These are phyloP conservation scores for Betula pendula DNA, from an alignment of 306 rosid genomes.

Conservation along the genomic window DNA sequence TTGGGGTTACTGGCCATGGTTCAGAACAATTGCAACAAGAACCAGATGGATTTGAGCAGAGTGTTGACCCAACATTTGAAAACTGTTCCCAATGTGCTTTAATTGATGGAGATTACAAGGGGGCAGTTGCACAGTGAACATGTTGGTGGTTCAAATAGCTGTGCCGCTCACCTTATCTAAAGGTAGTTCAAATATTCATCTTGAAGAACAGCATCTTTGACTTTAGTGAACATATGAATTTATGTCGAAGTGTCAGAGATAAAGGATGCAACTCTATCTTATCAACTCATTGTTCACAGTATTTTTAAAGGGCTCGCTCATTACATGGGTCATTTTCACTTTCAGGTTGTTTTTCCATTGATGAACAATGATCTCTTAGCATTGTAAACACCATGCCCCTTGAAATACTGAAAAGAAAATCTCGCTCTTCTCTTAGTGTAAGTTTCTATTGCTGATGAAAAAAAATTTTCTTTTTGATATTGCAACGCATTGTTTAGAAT, in stretches of 20 bases:
- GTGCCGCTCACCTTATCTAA: slow-evolving; percentile 71
- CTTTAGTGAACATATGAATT: background rate
- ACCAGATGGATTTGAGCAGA: slow-evolving; percentile 57
- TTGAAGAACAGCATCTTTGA: slow-evolving; percentile 10
- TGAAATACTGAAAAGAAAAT: slow-evolving; percentile 88
- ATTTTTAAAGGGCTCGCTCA: background rate
- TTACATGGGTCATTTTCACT: slow-evolving; percentile 29
- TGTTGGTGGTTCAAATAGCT: no score
- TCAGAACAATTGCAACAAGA: slow-evolving; percentile 57
- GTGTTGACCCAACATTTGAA: slow-evolving; percentile 62
- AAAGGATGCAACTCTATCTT: background rate
- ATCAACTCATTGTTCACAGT: background rate
- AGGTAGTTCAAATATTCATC: slow-evolving; percentile 50
- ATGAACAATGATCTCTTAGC: slow-evolving; percentile 88
- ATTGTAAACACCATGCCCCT: slow-evolving; percentile 86
- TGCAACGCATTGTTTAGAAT: background rate
- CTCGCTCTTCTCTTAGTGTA: slow-evolving; percentile 95
- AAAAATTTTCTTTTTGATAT: background rate
- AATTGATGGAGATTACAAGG: no score
- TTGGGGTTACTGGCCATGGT: slow-evolving; percentile 28
- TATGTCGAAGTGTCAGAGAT: background rate
- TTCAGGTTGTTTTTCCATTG: slow-evolving; percentile 87
- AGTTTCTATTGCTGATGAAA: slow-evolving; percentile 30
- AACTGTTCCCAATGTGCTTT: slow-evolving; percentile 53
- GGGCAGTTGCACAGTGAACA: no score